Percentiles rank a stretch among this genome's conserved stretches.
phyloP scores from a whole-genome alignment of 2,329 filamentous ascomycete species.

The Hypoxylon sp. region DNA sequence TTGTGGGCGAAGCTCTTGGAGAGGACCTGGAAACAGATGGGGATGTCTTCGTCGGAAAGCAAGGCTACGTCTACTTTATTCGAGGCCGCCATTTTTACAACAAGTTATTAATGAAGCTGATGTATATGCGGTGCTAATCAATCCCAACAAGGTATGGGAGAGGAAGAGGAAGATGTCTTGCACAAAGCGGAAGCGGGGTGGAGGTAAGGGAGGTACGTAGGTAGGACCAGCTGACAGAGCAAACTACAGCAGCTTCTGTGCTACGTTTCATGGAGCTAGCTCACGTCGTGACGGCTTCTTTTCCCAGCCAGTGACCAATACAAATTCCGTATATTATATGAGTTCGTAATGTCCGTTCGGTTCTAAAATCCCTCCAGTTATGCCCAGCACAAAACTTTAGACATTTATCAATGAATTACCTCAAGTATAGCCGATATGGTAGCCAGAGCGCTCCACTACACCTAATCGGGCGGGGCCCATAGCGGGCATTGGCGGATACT shows the following conservation, averaged over 20 bases:
- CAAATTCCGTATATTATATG: not conserved
- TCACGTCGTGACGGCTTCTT: not conserved
- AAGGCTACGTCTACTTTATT: slow-evolving; percentile 27
- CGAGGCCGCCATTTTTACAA: not conserved
- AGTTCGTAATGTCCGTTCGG: not conserved
- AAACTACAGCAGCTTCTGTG: too few species aligned
- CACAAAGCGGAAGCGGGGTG: too few species aligned
- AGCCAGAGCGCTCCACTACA: slow-evolving; percentile 16
- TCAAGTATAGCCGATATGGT: slow-evolving; percentile 35
- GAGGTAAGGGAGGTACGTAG: not conserved
- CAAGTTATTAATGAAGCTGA: not conserved
- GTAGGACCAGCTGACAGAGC: too few species aligned
- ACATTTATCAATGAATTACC: slow-evolving; percentile 48
- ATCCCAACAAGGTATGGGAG: not conserved
- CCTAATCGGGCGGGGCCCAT: slow-evolving; percentile 34
- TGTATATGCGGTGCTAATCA: not conserved
- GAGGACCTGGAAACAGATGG: slow-evolving; percentile 44
- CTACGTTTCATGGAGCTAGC: not conserved
- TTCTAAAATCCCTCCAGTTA: not conserved
- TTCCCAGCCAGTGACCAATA: not conserved
- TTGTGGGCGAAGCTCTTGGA: slow-evolving; percentile 46
- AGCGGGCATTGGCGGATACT: not conserved
- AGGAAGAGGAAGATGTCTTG: not conserved
- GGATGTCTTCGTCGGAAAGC: slow-evolving; percentile 44
- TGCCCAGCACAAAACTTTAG: slow-evolving; percentile 41